A percentile compares a stretch with the other conserved stretches of the same genome.
phyloP scores from a whole-genome alignment of 1,284 basidiomycete genomes.

The Puccinia sorghi region DNA sequence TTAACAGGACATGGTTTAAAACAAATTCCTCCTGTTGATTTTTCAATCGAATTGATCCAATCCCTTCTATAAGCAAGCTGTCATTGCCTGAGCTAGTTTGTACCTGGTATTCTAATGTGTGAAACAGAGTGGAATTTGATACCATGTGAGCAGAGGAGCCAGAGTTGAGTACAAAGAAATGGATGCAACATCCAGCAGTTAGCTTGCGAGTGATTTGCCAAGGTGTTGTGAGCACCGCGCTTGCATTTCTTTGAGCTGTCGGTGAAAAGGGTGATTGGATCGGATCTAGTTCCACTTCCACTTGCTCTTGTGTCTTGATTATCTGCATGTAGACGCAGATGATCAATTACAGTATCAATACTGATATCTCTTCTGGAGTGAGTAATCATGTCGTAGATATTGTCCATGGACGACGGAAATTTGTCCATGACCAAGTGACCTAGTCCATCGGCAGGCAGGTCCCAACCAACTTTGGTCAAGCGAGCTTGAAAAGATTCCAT shows the following conservation, averaged over 20 bases:
- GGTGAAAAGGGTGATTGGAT: not conserved
- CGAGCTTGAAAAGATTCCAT: not conserved
- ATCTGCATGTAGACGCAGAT: not conserved
- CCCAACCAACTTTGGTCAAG: not conserved
- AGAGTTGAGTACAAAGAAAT: not conserved
- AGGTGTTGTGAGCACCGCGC: not conserved
- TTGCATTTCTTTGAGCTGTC: not conserved
- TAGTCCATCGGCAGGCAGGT: not conserved
- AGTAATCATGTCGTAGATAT: not conserved
- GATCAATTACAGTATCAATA: not conserved
- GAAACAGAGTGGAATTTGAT: not conserved
- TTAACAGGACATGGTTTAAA: not conserved
- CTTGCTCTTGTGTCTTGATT: not conserved
- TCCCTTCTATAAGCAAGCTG: not conserved
- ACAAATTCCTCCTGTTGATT: not conserved
- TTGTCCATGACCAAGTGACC: not conserved
- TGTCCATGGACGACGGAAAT: not conserved
- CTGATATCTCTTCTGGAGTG: not conserved
- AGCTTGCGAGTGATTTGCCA: not conserved
- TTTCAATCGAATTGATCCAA: not conserved
- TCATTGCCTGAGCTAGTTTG: not conserved
- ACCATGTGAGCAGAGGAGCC: not conserved
- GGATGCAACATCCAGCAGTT: not conserved
- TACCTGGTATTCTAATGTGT: not conserved
- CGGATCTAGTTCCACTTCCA: not conserved